phyloP scores from a whole-genome alignment of 345 rosid species.

The Eucalyptus regnans region DNA sequence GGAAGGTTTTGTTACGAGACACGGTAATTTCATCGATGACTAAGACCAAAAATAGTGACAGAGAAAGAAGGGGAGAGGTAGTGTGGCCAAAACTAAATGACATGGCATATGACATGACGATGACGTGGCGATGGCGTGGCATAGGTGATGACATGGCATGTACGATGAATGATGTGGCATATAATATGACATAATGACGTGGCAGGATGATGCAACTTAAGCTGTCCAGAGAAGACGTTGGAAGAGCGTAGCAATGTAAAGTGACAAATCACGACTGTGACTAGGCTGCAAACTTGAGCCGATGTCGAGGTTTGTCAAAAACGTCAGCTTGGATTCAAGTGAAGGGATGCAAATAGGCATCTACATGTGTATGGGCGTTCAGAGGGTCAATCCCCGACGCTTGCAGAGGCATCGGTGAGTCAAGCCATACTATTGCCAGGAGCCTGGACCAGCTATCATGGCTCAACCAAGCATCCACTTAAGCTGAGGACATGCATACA shows the following conservation, averaged over 20 bases:
- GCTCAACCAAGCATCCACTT: neutral
- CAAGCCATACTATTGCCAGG: neutral
- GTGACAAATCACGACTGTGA: neutral
- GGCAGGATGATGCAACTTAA: neutral
- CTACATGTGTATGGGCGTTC: neutral
- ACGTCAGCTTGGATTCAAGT: neutral
- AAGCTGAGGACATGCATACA: neutral
- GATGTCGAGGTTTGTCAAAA: rapidly evolving
- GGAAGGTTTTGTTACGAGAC: too few relatives aligned
- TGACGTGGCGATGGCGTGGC: too few relatives aligned
- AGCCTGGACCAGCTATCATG: rapidly evolving
- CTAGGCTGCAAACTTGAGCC: neutral
- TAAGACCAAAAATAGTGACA: too few relatives aligned
- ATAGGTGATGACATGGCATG: too few relatives aligned
- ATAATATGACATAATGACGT: too few relatives aligned
- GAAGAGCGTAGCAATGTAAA: neutral
- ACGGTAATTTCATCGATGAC: too few relatives aligned
- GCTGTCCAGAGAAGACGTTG: rapidly evolving
- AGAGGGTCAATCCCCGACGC: neutral
- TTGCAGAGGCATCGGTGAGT: neutral
- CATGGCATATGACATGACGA: too few relatives aligned
- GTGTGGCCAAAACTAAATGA: too few relatives aligned
- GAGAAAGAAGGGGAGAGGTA: too few relatives aligned
- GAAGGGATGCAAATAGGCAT: too few relatives aligned
- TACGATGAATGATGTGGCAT: too few relatives aligned